phyloP scores from a whole-genome alignment of 495 filamentous ascomycete species.

The Bathelium albidoporum region DNA sequence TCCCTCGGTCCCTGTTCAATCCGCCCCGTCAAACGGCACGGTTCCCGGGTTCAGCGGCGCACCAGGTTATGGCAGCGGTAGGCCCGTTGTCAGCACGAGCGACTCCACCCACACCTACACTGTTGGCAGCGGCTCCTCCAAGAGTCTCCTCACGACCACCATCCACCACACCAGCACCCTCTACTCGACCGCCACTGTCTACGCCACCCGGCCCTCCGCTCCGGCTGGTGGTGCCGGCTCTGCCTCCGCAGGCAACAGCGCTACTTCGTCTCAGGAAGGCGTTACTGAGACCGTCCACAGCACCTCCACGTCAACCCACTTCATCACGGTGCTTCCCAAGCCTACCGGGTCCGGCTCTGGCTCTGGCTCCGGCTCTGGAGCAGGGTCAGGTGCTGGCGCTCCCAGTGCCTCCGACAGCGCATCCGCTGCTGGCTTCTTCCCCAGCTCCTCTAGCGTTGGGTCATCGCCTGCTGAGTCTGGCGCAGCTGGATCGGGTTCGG shows the following conservation, averaged over 20 bases:
- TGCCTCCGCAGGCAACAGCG: not conserved
- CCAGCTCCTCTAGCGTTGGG: not conserved
- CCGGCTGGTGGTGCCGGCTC: not conserved
- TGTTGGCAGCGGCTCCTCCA: conserved; percentile 41
- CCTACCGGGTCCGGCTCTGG: not conserved
- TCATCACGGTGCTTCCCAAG: not conserved
- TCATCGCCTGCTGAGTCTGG: not conserved
- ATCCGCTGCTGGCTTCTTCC: not conserved
- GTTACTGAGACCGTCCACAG: not conserved
- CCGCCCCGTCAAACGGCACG: not conserved
- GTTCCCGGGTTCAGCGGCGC: not conserved
- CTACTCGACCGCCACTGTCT: not conserved
- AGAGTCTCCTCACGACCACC: conserved; percentile 47
- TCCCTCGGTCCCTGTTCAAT: conserved; percentile 6
- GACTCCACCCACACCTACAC: conserved; percentile 25
- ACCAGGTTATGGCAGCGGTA: conserved; percentile 4
- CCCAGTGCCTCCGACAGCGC: not conserved
- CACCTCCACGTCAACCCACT: conserved; percentile 2
- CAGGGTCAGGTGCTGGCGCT: not conserved
- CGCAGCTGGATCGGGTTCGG: not conserved
- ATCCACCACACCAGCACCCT: conserved; percentile 39
- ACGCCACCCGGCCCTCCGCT: not conserved
- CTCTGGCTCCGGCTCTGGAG: not conserved
- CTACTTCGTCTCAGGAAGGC: not conserved
- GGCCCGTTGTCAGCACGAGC: not conserved